Percentiles rank a stretch among this genome's conserved stretches.
Evolutionary conservation across 1,284 basidiomycete species (phyloP).

Genomic region (Gymnopus androsaceus): DNA sequence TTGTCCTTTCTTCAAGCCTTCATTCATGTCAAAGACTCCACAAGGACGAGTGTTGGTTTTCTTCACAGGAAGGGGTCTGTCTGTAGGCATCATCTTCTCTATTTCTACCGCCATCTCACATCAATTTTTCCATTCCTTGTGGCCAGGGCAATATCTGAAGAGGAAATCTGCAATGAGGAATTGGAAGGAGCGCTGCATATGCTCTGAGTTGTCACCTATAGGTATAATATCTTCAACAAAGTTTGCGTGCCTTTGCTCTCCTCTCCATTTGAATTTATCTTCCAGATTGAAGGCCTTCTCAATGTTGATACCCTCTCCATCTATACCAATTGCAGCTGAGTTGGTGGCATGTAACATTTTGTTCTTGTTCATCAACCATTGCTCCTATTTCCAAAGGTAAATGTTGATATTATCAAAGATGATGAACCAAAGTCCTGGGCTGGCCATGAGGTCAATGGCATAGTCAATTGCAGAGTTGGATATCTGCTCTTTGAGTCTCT

Average conservation of each 20-base stretch:
- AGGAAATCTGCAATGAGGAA: conserved; percentile 25
- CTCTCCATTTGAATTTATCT: conserved; percentile 17
- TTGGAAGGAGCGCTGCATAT: conserved; percentile 18
- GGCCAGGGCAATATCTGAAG: conserved; percentile 24
- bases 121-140: conserved; percentile 18
- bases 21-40: conserved; percentile 27
- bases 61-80: conserved; percentile 22
- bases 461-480: conserved; percentile 25
- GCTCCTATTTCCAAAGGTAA: conserved; percentile 27
- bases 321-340: conserved; percentile 18
- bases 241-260: conserved; percentile 17
- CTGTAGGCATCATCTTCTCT: conserved; percentile 19
- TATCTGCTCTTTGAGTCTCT: conserved; percentile 26
- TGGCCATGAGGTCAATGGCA: conserved; percentile 22
- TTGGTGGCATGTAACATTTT: conserved; percentile 26
- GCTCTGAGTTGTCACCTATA: conserved; percentile 19
- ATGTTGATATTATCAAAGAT: conserved; percentile 37
- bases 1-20: conserved; percentile 25
- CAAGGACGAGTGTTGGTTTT: conserved; percentile 26
- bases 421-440: conserved; percentile 23
- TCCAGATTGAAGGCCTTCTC: conserved; percentile 16
- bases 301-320: neutral
- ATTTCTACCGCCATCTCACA: conserved; percentile 17
- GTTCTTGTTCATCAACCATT: conserved; percentile 25
- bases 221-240: conserved; percentile 22